Evolutionary conservation across 2,329 filamentous ascomycete species (phyloP).

Genomic region (Fusarium pseudoanthophilum): DNA sequence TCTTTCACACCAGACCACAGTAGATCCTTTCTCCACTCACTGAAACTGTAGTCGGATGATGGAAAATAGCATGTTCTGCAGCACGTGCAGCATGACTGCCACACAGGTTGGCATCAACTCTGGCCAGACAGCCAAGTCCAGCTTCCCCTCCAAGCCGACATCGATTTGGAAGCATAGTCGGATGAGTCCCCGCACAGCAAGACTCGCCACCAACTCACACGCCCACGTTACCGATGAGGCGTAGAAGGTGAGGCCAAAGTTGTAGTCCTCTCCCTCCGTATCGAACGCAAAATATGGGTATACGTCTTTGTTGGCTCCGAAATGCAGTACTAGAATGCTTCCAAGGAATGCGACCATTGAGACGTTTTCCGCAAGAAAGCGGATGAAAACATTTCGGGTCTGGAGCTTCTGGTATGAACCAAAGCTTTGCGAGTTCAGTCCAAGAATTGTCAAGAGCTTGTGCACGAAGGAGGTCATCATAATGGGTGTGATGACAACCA

Average conservation of each 20-base stretch:
- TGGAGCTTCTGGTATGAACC: slow-evolving; percentile 73
- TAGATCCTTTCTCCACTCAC: slow-evolving; percentile 33
- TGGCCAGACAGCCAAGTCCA: slow-evolving; percentile 73
- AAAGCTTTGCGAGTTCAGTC: slow-evolving; percentile 69
- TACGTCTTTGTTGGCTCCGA: slow-evolving; percentile 73
- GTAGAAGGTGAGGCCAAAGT: slow-evolving; percentile 71
- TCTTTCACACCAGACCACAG: not conserved
- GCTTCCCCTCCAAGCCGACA: slow-evolving; percentile 71
- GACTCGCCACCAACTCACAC: slow-evolving; percentile 71
- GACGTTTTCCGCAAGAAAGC: slow-evolving; percentile 73
- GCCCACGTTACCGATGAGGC: slow-evolving; percentile 73
- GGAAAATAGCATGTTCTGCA: slow-evolving; percentile 79
- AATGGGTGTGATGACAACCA: slow-evolving; percentile 72
- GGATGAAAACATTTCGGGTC: slow-evolving; percentile 73
- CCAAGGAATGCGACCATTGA: slow-evolving; percentile 76
- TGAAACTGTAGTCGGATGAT: slow-evolving; percentile 73
- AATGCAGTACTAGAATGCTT: slow-evolving; percentile 72
- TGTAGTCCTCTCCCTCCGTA: slow-evolving; percentile 60
- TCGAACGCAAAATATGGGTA: slow-evolving; percentile 78
- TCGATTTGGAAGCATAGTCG: slow-evolving; percentile 68
- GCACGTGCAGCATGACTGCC: slow-evolving; percentile 73
- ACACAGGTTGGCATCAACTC: slow-evolving; percentile 74
- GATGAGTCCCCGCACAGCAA: slow-evolving; percentile 69
- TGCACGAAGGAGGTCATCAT: slow-evolving; percentile 71
- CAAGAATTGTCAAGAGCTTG: slow-evolving; percentile 62